Base-by-base conservation (phyloP, 306 rosid genomes). In the Malus sylvestris region DNA sequence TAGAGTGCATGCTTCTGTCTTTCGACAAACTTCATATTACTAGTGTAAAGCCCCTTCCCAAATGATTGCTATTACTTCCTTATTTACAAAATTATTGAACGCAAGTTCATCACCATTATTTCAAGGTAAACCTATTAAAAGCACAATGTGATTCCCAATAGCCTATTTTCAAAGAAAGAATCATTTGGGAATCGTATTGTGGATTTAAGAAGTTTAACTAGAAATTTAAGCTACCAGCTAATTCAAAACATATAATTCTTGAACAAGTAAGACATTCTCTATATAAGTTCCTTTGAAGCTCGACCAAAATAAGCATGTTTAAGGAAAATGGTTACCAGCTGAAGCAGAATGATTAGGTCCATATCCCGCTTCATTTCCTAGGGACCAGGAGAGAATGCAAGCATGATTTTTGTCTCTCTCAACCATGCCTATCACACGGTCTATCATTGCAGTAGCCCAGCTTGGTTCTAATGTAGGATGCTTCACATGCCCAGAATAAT, bases 351-450 rank as follows among this genome's bases (percentile, higher is more conserved):
- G 98, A 88, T 95, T 95, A 75, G 91, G 89, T 73, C 98, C 98
- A 68, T 92, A 95, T 78, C 96, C 97, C 75, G 97, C 76, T 82
- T 95, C 98, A 76, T 95, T 95, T 76, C 98, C 97, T 60, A 95
- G 80, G 62, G 98, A 95, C 98, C 98, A 95, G 32, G 81, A 81
- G 57, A 95, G 84, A 66, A 95, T 92, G 85, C 96, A 95, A 30
- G 97, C 75, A 80, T 95, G 96, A 75, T 95, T 95, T 80, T 95
- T 95, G 85, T 95, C 98, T 81, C 97, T 89, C 93, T 95, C 98
- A 74, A 95, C 98, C 98, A 95, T 95, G 87, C 97, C 81, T 14
- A 95, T 89, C 79, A 90, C 98, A 18, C 98, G 98, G 83, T 95
- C 98, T 79, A 95, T 42, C 98, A 95, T 95, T 62, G 98, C 92